Evolutionary conservation across 768 basidiomycete species (phyloP), one percentile per base, ranked within the genome.

Genomic region (Trametes coccinea): DNA sequence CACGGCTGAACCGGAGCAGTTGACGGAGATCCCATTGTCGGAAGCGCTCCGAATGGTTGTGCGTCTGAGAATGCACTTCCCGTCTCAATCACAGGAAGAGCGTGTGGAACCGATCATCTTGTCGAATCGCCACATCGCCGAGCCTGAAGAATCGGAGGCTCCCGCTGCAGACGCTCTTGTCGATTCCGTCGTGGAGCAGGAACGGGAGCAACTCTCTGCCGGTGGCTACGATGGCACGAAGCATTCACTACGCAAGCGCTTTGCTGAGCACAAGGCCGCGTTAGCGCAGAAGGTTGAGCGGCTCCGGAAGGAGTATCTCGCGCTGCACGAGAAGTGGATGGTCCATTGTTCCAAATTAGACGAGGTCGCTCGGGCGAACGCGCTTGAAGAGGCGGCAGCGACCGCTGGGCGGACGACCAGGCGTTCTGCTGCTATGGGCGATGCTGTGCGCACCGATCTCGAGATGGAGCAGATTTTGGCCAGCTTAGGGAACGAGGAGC

Each of bases 391-490:
- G 56, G 75, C 77, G 14, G 68, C 76, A 14, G 72, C 72, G 4
- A 73, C 78, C 39, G 66, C 79, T 22, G 80, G 80, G 14, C 75
- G 92, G 53, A 87, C 89, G 44, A 92, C 91, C 8, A 83, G 92
- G 31, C 85, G 92, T 29, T 84, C 88, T 9, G 80, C 87, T 49
- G 87, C 89, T 0, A 76, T 92, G 63, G 92, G 92, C 30, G 95
- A 97, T 73, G 88, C 92, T 13, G 95, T 95, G 14, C 88, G 93
- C 4, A 94, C 95, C 16, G 95, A 98, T 74, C 82, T 96, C 59
- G 96, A 98, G 78, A 95, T 97, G 86, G 92, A 97, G 69, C 93
- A 95, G 75, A 94, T 98, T 70, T 90, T 98, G 59, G 93, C 93
- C n/a, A 92, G 89, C 69, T 78, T 97, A 43, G 94, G 93, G 29